Conservation (phyloP, 768 basidiomycete genomes). For the Pleurotus giganteus region DNA sequence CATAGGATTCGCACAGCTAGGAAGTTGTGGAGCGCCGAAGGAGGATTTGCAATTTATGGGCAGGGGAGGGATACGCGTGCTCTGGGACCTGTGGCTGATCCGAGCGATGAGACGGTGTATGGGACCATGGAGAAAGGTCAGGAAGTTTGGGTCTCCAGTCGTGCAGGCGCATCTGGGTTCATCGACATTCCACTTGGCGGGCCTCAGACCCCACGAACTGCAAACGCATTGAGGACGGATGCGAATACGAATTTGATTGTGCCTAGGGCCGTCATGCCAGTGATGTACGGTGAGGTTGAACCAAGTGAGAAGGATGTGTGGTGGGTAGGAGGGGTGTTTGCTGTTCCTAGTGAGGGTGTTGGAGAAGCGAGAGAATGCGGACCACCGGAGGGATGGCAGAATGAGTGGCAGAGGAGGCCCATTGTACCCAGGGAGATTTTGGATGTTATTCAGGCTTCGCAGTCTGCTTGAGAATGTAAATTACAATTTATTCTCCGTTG, state of each 20-base stretch:
- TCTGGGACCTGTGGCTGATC: conserved; percentile 40
- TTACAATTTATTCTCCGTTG: too few relatives aligned
- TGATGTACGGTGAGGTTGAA: conserved; percentile 48
- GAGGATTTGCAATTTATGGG: conserved; percentile 69
- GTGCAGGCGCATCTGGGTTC: conserved; percentile 63
- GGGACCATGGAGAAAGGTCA: conserved; percentile 48
- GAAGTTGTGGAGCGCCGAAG: conserved; percentile 59
- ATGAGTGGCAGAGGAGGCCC: conserved; percentile 48
- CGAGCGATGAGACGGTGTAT: conserved; percentile 28
- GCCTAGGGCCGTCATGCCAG: conserved; percentile 66
- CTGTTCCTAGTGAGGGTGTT: conserved; percentile 39
- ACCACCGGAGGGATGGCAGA: conserved; percentile 41
- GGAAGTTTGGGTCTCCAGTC: conserved; percentile 51
- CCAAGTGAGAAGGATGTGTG: conserved; percentile 42
- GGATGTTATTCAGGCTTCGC: too few relatives aligned
- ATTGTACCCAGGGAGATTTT: conserved; percentile 36
- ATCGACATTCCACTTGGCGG: conserved; percentile 35
- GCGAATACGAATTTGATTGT: conserved; percentile 73
- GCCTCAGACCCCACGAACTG: conserved; percentile 22
- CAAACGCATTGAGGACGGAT: conserved; percentile 58
- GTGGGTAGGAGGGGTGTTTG: conserved; percentile 69
- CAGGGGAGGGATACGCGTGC: conserved; percentile 61
- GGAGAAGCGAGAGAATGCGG: conserved; percentile 28
- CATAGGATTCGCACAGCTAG: conserved; percentile 58
- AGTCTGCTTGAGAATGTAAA: too few relatives aligned